Conservation (phyloP, 208 protist genomes). For the Naegleria gruberi region DNA sequence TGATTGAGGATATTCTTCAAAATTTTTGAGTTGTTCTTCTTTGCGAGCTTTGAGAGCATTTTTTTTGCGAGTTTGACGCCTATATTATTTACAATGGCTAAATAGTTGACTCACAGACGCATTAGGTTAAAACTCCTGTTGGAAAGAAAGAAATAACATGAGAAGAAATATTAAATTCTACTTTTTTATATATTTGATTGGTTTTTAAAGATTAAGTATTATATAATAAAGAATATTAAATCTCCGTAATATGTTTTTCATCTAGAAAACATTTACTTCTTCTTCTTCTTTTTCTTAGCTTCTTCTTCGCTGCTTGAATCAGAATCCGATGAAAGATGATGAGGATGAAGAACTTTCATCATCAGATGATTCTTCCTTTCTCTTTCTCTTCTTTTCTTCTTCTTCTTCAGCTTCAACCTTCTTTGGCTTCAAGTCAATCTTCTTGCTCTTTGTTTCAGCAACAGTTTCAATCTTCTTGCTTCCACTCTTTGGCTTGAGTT, state of each 20-base stretch:
- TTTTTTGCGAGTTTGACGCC: background rate
- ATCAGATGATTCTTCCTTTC: background rate
- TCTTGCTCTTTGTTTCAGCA: background rate
- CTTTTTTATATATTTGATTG: too few species aligned
- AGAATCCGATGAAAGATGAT: background rate
- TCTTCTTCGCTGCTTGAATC: background rate
- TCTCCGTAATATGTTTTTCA: background rate
- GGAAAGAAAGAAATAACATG: too few species aligned
- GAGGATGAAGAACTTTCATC: too few species aligned
- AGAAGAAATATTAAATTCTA: too few species aligned
- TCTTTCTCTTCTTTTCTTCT: background rate
- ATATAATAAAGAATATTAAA: too few species aligned
- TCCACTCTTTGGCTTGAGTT: slow-evolving; percentile 1
- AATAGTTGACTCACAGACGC: too few species aligned
- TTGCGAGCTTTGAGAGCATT: background rate
- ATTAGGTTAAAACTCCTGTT: too few species aligned
- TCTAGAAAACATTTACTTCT: background rate
- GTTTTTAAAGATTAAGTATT: too few species aligned
- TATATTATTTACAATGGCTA: too few species aligned
- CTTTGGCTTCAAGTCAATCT: slow-evolving; percentile 23
- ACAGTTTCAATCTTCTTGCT: background rate
- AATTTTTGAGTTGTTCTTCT: background rate
- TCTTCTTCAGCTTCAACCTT: background rate
- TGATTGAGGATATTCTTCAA: background rate
- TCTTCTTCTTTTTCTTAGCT: background rate